Evolutionary conservation across 2,329 filamentous ascomycete species (phyloP).

Genomic region (Ophiostoma quercus): DNA sequence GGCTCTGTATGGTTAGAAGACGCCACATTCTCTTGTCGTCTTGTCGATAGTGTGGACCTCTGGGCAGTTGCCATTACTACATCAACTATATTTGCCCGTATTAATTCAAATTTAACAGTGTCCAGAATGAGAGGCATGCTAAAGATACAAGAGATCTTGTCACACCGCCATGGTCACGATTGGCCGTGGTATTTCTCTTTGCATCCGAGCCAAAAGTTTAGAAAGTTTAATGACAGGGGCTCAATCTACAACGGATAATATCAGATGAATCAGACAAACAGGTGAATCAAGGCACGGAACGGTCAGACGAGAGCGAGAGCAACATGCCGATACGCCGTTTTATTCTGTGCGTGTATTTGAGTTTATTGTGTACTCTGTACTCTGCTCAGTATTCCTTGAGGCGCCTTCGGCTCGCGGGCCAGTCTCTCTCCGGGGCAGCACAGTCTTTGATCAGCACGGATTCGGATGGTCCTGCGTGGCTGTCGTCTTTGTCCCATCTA

Average conservation of each 20-base stretch:
- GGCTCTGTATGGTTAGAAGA: constrained; percentile 14
- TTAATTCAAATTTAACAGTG: not conserved
- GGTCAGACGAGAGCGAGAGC: not conserved
- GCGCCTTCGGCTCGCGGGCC: too few species aligned
- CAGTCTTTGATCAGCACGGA: not conserved
- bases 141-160: not conserved
- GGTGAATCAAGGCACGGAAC: not conserved
- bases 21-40: not conserved
- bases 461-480: not conserved
- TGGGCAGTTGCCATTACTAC: not conserved
- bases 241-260: not conserved
- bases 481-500: not conserved
- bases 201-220: not conserved
- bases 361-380: not conserved
- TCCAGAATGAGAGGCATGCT: not conserved
- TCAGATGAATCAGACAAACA: not conserved
- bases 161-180: not conserved
- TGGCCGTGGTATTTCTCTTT: not conserved
- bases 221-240: constrained; percentile 5
- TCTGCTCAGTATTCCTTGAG: too few species aligned
- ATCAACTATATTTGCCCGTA: not conserved
- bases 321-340: not conserved
- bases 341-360: not conserved
- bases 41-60: too few species aligned
- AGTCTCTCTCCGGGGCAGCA: too few species aligned